Evolutionary conservation across 257 asterid species (phyloP).

Genomic region (Anisodus acutangulus): DNA sequence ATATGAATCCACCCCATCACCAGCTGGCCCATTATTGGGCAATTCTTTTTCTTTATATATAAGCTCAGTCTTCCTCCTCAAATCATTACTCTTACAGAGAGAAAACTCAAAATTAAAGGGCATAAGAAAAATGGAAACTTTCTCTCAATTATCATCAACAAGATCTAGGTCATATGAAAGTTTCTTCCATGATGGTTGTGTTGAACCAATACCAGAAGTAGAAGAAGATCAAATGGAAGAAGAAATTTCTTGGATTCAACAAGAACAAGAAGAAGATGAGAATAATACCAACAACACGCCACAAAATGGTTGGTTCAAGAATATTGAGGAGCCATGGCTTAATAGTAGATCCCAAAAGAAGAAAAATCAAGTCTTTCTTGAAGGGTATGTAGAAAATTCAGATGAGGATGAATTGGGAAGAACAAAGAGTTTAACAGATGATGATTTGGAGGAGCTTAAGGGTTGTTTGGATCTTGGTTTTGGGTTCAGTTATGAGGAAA

Average conservation of each 20-base stretch:
- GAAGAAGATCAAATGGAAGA: conserved; percentile 25
- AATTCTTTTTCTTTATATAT: conserved; percentile 28
- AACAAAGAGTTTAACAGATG: conserved; percentile 51
- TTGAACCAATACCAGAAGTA: conserved; percentile 5
- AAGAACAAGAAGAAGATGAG: conserved; percentile 10
- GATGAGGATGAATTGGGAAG: conserved; percentile 54
- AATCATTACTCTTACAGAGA: conserved; percentile 28
- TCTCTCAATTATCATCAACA: conserved; percentile 19
- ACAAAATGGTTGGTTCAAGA: conserved; percentile 32
- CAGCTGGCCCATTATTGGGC: conserved; percentile 30
- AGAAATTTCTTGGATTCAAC: background rate
- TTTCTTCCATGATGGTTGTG: conserved; percentile 22
- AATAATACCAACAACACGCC: conserved; percentile 17
- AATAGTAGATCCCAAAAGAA: conserved; percentile 32
- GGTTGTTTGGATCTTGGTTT: conserved; percentile 58
- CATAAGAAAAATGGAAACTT: conserved; percentile 9
- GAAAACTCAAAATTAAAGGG: background rate
- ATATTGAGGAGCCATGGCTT: conserved; percentile 25
- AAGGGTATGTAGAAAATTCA: conserved; percentile 44
- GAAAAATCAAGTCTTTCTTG: conserved; percentile 44
- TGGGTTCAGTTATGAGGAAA: conserved; percentile 54
- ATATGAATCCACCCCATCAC: conserved; percentile 30
- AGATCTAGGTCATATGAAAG: conserved; percentile 36
- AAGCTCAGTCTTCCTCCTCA: background rate
- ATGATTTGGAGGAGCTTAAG: conserved; percentile 51